Base-by-base conservation (phyloP, 129 eudicot species). In the Pulicaria dysenterica region DNA sequence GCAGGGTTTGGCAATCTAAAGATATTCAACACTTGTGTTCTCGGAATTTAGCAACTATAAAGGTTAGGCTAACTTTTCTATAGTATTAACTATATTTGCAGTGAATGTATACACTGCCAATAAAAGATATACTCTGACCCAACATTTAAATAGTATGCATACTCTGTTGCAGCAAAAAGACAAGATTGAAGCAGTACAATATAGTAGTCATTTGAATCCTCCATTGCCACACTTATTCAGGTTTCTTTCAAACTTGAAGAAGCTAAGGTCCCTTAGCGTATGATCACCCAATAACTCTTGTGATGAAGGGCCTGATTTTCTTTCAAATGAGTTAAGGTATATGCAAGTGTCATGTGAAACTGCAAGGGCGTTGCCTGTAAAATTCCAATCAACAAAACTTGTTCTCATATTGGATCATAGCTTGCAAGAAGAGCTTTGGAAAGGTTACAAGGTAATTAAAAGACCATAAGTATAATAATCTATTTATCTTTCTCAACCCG, bases 371-470 rank as follows among this genome's bases (percentile, higher is more conserved):
- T 57, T 57, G 6, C 62, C 40, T 5, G 2, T 3, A 57, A 7
- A 11, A 3, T 57, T 24, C 10, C 62, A 57, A 19, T 12, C 6
- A 57, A 57, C 0, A n/a, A 57, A 57, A 40, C 62, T 57, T 24
- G 41, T 57, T 24, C 62, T 57, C 11, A 57, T 19, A 16, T 9
- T 57, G 13, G 0, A 8, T 17, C 0, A 24, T 3, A 57, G 62
- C 40, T 57, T 57, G 62, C 62, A 57, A 57, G 13, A 31, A 57
- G 40, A 31, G 7, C 62, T 57, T 57, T 57, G 54, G 54, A 48
- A 48, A 5, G 54, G 54, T 11, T 11, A 48, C 12, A 4, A 48
- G 54, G 54, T 48, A 48, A n/a, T n/a, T n/a, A n/a, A n/a, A n/a
- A n/a, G n/a, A n/a, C n/a, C n/a, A n/a, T n/a, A n/a, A n/a, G n/a